Evolutionary conservation across 2,329 filamentous ascomycete genomes (phyloP), one percentile per base, ranked within the genome.

Genomic region (Podosphaera aphanis): DNA sequence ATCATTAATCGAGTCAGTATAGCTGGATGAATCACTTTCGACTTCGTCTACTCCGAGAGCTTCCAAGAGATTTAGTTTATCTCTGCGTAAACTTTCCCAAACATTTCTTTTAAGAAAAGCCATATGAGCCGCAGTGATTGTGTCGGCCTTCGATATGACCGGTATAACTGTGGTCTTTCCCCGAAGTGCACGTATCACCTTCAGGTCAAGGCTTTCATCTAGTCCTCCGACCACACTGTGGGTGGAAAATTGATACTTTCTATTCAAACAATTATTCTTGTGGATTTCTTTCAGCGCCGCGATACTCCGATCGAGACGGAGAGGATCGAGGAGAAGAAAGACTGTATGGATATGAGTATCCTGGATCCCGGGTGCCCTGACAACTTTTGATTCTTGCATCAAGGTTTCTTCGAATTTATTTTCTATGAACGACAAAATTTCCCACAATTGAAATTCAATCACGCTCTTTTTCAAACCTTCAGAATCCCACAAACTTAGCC

Each of bases 391-490:
- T 66, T 98, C 90, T 64, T 98, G 90, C 43, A 76, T 76, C 60
- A 98, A 93, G 0, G 90, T 95, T 58, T 98, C 90, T 61, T 98
- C 88, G 55, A 98, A 98, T 62, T 95, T 95, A 67, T 81, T 88
- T 67, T 98, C 90, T 49, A 98, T 68, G 64, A 98, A 98, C 7
- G 79, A 72, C 29, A 81, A 79, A 68, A 95, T 86, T 60, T 93
- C 84, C 49, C 86, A 77, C 52, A 98, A 68, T 63, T 98, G 90
- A 52, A 95, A 73, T 61, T 95, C 90, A 44, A 94, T 85, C 31
- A 95, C 74, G 56, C 83, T 90, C 70, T 88, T 93, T 63, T 98
- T 88, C 46, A 98, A 65, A 1, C 90, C 90, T 56, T 90, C 79
- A 0, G 90, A 95, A 60, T 98, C 90, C 90, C 90, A 98, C 27